Percentiles rank a stretch among this genome's conserved stretches.
phyloP scores from a whole-genome alignment of 768 basidiomycete species.

The Termitomyces sp. region DNA sequence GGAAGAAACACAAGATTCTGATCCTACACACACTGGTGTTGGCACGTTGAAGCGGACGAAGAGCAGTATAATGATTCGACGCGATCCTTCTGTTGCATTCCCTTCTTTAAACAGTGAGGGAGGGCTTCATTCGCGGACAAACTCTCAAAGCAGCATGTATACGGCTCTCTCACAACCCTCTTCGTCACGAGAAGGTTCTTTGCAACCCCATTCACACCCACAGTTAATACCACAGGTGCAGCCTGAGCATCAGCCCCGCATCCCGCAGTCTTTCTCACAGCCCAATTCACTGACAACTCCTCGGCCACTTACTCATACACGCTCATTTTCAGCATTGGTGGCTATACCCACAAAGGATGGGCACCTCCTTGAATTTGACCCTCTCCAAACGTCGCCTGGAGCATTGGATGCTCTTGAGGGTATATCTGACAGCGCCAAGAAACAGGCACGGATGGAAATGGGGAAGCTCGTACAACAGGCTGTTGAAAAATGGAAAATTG shows the following conservation, averaged over 20 bases:
- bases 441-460: constrained; percentile 78
- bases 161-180: constrained; percentile 34
- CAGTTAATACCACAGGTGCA: constrained; percentile 15
- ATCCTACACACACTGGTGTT: constrained; percentile 24
- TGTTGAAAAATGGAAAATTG: constrained; percentile 74
- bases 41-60: constrained; percentile 44
- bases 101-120: constrained; percentile 21
- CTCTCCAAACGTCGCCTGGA: constrained; percentile 67
- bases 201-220: constrained; percentile 19
- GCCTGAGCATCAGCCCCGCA: constrained; percentile 18
- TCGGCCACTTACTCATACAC: constrained; percentile 30
- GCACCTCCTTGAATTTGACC: constrained; percentile 81
- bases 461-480: constrained; percentile 66
- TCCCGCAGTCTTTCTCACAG: constrained; percentile 26
- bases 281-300: constrained; percentile 30
- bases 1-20: constrained; percentile 24
- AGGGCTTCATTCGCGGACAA: constrained; percentile 41
- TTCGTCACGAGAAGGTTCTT: constrained; percentile 42
- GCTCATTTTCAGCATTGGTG: constrained; percentile 56
- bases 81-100: constrained; percentile 48
- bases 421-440: constrained; percentile 79
- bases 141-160: constrained; percentile 50
- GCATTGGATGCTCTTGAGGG: constrained; percentile 75
- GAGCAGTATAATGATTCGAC: constrained; percentile 60
- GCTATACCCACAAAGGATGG: constrained; percentile 82